Evolutionary conservation across 1,284 basidiomycete genomes (phyloP), one percentile per base, ranked within the genome.

Genomic region (Austroboletus niveus): DNA sequence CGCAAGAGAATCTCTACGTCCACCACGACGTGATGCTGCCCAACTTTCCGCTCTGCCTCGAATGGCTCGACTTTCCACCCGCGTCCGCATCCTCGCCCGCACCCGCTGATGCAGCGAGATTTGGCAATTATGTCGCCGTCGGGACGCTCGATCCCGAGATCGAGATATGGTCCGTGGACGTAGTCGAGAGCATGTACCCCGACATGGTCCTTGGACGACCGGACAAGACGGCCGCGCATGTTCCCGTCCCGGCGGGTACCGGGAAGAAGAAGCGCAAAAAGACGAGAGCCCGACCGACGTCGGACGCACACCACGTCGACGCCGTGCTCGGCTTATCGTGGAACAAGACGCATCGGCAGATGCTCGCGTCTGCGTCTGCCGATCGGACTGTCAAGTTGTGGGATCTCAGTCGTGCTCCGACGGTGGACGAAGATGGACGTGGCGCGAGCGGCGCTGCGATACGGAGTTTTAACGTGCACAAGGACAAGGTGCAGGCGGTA

Each of bases 11-110:
- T 65, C 81, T 99, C 31, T 99, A 96, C 69, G 91, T 92, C 29
- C 97, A 99, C 69, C 97, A 99, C 73, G 97, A 99, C 70, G 81
- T 98, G 64, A 92, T 99, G 85, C 83, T 99, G 15, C 96, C 96
- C 52, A 91, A 93, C 54, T 97, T 98, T 75, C 97, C 97, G 4
- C 87, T 99, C 53, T 98, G 96, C 64, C 87, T 99, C 53, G 97
- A 99, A 79, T 99, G 97, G 97, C 87, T 99, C 57, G 93, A 99
- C 71, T 98, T 94, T 69, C 81, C 87, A 11, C 91, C 93, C 20
- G 75, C 81, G 15, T 77, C 79, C 15, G 61, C 74, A 5, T 61
- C 72, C 12, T 59, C 70, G 8, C 42, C 51, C 14, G 48, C 36
- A 34, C 34, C 49, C 2, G 43, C 31, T 5, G 56, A 58, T 1